These are phyloP conservation scores for Parastagonospora avenae DNA, from an alignment of 2,329 filamentous ascomycete species.

Conservation along the genomic window DNA sequence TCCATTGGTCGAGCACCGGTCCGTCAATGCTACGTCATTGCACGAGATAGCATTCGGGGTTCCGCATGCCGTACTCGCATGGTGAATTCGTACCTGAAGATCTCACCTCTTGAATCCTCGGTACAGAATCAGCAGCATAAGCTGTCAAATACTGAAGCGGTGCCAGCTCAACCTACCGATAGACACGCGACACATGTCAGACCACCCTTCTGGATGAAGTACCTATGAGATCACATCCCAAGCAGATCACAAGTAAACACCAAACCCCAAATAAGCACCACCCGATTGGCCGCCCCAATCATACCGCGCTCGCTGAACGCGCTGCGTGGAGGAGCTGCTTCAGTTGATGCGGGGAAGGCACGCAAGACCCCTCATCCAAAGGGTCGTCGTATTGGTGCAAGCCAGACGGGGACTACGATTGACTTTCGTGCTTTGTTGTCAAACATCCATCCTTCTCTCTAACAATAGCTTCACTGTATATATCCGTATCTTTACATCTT, in stretches of 20 bases:
- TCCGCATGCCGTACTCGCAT: conserved; percentile 11
- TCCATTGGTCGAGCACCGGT: conserved; percentile 3
- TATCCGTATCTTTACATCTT: neutral
- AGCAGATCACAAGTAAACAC: neutral
- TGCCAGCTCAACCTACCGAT: too few relatives aligned
- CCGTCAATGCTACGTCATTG: conserved; percentile 11
- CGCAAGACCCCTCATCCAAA: conserved; percentile 27
- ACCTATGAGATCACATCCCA: conserved; percentile 1
- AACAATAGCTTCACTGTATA: conserved; percentile 13
- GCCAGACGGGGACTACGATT: conserved; percentile 1
- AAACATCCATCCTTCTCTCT: conserved; percentile 14
- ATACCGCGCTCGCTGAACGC: neutral
- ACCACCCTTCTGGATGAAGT: neutral
- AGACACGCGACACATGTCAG: conserved; percentile 9
- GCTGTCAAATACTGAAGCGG: too few relatives aligned
- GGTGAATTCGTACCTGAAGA: conserved; percentile 14
- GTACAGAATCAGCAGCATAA: too few relatives aligned
- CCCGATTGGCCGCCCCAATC: conserved; percentile 23
- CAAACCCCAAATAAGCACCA: conserved; percentile 6
- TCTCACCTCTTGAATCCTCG: neutral
- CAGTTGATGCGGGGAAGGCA: conserved; percentile 25
- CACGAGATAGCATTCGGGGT: conserved; percentile 7
- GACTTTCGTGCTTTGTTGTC: conserved; percentile 1
- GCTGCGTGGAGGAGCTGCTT: conserved; percentile 13
- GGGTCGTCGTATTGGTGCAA: conserved; percentile 23